Base-by-base conservation (phyloP, 331 rosid genomes). In the Acacia pycnantha region DNA sequence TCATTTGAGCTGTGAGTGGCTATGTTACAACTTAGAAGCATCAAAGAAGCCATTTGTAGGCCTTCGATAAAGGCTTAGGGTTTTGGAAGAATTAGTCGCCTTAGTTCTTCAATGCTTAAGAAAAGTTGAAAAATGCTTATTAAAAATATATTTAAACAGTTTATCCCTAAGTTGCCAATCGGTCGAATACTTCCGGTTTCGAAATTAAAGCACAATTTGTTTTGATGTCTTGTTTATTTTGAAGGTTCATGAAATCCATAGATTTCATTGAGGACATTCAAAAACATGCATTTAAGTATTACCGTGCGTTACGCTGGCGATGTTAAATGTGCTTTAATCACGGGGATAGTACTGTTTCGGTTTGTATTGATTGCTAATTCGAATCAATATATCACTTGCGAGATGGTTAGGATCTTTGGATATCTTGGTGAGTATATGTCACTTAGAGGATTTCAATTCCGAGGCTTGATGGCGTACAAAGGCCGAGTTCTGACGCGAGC, bases 391-490 rank as follows among this genome's bases (percentile, higher is more conserved):
- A 26, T 67, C 27, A 59, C 78, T 84, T 91, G 90, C 92, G n/a
- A 96, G 99, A 96, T 96, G 99, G 99, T 94, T n/a, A 90, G 99
- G 89, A 92, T 96, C 80, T n/a, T n/a, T 96, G 83, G 99, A 96
- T 85, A 92, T 96, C 87, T 88, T 96, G 69, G 95, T 4, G 94
- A 92, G 78, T 96, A 96, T 84, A 88, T 96, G 99, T 91, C 97
- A 22, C 90, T 86, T 53, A 87, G 98, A 84, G 99, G 99, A 75
- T 96, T 92, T 89, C 97, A 96, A 81, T 94, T 96, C 88, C 99
- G 83, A 89, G 99, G 87, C 97, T 96, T 77, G 99, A 96, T 87
- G 99, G 99, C 40, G 99, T 82, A 96, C 99, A 37, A 96, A 96
- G 88, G 91, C 99, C 26, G 99, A 96, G 87, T 77, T 94, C 77